Evolutionary conservation across 78 protist species (phyloP).

Genomic region (Protostelium mycophagum): DNA sequence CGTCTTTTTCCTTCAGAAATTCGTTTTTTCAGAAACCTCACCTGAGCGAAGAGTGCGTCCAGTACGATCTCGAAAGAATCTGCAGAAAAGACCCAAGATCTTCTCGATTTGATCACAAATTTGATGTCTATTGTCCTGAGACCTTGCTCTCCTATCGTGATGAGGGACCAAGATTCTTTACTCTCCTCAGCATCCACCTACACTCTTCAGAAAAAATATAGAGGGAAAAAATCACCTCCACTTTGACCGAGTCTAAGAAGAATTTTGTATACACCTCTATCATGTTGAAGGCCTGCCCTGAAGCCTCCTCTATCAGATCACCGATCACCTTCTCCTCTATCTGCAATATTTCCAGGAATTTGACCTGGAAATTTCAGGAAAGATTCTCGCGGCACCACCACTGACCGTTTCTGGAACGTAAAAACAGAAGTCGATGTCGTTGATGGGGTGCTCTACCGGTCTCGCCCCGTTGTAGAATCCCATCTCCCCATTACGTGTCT

Average conservation of each 20-base stretch:
- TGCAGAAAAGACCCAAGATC: conserved; percentile 49
- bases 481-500: too few relatives aligned
- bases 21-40: background rate
- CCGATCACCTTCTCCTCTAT: background rate
- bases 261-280: background rate
- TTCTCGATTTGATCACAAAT: conserved; percentile 27
- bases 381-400: background rate
- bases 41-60: conserved; percentile 32
- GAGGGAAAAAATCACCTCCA: background rate
- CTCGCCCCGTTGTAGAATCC: background rate
- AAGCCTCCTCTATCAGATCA: background rate
- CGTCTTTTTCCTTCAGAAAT: background rate
- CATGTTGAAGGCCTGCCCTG: background rate
- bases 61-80: conserved; percentile 50
- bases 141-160: conserved; percentile 24
- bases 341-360: background rate
- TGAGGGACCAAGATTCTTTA: conserved; percentile 30
- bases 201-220: background rate
- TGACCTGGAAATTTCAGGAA: background rate
- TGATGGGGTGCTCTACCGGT: background rate
- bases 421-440: background rate
- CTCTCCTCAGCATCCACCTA: background rate
- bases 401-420: background rate
- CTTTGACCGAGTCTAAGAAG: background rate
- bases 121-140: conserved; percentile 52